phyloP scores from a whole-genome alignment of 139 green algal species.

The Coccomyxa sp. region DNA sequence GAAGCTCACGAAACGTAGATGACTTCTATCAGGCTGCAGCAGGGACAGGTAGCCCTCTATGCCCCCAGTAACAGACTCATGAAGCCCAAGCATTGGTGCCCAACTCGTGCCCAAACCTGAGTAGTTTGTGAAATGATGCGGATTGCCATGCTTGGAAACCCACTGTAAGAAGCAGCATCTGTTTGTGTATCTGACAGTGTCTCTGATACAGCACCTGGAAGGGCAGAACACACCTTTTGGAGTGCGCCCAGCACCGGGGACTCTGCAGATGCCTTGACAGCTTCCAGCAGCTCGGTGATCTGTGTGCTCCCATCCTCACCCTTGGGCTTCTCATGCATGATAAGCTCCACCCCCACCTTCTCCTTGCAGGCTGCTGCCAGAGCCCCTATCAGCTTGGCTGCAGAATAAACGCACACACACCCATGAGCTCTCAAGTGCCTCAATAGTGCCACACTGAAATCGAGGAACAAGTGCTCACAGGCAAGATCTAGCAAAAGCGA shows the following conservation, averaged over 20 bases:
- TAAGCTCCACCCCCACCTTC: conserved; percentile 41
- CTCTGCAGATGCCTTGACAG: conserved; percentile 25
- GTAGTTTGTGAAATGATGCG: not conserved
- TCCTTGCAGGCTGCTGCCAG: conserved; percentile 31
- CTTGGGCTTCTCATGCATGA: conserved; percentile 72
- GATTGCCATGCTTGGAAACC: not conserved
- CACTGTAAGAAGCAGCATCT: not conserved
- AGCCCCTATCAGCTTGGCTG: conserved; percentile 57
- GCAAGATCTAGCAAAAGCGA: not conserved
- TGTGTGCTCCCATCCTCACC: conserved; percentile 64
- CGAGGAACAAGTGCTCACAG: not conserved
- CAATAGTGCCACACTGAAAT: not conserved
- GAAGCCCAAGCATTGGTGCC: no score
- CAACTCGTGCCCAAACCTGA: not conserved
- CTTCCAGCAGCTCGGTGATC: conserved; percentile 50
- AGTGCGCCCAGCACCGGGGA: conserved; percentile 49
- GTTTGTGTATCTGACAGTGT: not conserved
- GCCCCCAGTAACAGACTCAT: no score
- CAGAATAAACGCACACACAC: not conserved
- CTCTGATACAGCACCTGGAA: no score
- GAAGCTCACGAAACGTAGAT: no score
- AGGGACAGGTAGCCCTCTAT: no score
- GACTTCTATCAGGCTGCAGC: no score
- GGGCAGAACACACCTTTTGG: conserved; percentile 40
- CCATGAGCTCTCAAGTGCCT: no score